Evolutionary conservation across 441 rosid species (phyloP).

Genomic region (Omphalea diandra): DNA sequence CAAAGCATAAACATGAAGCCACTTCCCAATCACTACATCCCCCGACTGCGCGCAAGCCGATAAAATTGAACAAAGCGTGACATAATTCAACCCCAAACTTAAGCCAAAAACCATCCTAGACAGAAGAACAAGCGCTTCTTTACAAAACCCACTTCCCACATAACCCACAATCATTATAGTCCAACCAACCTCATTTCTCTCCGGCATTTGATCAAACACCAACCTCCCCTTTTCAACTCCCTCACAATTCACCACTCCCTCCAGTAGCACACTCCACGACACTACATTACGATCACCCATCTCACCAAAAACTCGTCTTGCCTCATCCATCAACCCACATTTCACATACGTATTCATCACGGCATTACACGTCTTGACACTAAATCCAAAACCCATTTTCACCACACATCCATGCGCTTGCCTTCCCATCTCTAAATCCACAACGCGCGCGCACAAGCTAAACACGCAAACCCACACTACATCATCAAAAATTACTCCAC

Average conservation of each 20-base stretch:
- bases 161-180: constrained; percentile 67
- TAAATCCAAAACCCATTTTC: constrained; percentile 48
- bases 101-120: constrained; percentile 41
- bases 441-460: constrained; percentile 43
- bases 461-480: constrained; percentile 52
- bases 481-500: constrained; percentile 45
- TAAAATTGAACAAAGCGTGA: constrained; percentile 62
- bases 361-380: constrained; percentile 57
- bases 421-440: constrained; percentile 45
- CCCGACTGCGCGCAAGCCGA: constrained; percentile 77
- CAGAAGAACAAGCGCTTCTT: constrained; percentile 47
- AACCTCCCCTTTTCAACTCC: constrained; percentile 56
- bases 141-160: constrained; percentile 58
- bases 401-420: constrained; percentile 58
- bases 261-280: constrained; percentile 72
- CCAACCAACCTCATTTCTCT: constrained; percentile 70
- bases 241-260: constrained; percentile 63
- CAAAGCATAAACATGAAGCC: constrained; percentile 73
- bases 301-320: constrained; percentile 41
- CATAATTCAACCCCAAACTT: constrained; percentile 42
- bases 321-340: constrained; percentile 47
- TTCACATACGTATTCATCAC: constrained; percentile 73
- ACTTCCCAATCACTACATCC: constrained; percentile 53
- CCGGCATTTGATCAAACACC: constrained; percentile 68
- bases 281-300: constrained; percentile 60